These are phyloP conservation scores for Jamesozyma spencerorum DNA, from an alignment of 805 yeast species.

Conservation along the genomic window DNA sequence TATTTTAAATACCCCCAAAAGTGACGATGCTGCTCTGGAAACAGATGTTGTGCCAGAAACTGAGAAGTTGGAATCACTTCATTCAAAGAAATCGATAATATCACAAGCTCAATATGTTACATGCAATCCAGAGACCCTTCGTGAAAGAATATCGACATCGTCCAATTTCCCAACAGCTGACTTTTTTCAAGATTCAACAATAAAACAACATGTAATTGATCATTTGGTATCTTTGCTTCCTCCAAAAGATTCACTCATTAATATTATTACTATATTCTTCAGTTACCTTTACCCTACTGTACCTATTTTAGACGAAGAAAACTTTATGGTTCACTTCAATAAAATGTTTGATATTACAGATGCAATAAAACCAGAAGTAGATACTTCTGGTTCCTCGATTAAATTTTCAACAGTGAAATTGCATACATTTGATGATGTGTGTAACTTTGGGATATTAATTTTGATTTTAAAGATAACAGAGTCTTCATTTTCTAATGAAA, in stretches of 20 bases:
- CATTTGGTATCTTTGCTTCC: background rate
- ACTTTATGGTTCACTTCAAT: slow-evolving; percentile 25
- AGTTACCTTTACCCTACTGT: slow-evolving; percentile 49
- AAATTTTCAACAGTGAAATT: background rate
- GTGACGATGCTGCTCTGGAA: too few relatives aligned
- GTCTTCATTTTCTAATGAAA: background rate
- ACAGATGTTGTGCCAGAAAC: too few relatives aligned
- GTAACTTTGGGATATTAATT: slow-evolving; percentile 1
- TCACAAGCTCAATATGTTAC: too few relatives aligned
- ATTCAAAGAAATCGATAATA: too few relatives aligned
- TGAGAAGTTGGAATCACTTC: too few relatives aligned
- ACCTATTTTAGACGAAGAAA: slow-evolving; percentile 54
- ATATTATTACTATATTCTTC: slow-evolving; percentile 49
- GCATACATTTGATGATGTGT: slow-evolving; percentile 1
- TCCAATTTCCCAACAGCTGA: too few relatives aligned
- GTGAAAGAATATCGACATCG: too few relatives aligned
- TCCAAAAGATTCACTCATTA: slow-evolving; percentile 28
- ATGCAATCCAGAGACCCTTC: too few relatives aligned
- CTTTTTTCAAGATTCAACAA: background rate
- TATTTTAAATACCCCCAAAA: too few relatives aligned
- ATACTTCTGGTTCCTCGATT: background rate
- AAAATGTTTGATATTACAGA: slow-evolving; percentile 11
- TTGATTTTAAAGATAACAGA: slow-evolving; percentile 1
- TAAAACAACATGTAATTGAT: background rate
- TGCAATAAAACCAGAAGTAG: background rate